Evolutionary conservation across 148 eudicot genomes (phyloP), one percentile per base, ranked within the genome.

Genomic region (Chenopodium formosanum): DNA sequence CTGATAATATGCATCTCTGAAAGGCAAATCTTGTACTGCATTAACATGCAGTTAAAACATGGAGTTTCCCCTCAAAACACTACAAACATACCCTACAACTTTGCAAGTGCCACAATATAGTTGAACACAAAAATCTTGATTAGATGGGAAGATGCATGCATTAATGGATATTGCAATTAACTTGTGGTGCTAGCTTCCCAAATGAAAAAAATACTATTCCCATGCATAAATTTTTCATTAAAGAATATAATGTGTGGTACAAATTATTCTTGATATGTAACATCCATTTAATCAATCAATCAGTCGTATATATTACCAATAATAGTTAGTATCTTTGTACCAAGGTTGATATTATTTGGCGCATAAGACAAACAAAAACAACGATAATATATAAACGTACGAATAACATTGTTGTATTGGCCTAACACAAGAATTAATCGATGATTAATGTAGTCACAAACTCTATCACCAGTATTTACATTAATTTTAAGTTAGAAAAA

Each of bases 241-340:
- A 17, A n/a, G n/a, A 32, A 64, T 46, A 23, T 68, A 47, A 65
- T 62, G 63, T 81, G 83, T 23, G 77, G 44, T 17, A 40, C 19
- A 60, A n/a, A 32, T 37, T 53, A 70, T 71, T 71, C 12, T 7
- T 20, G 17, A 16, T 17, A 0, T 34, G 70, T 65, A 27, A 31
- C 65, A 70, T 52, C 72, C 62, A 63, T 31, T 63, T n/a, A 80
- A 66, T 74, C 77, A 50, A 74, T 52, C 60, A 73, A 64, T 37
- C 44, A 37, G 7, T 37, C 0, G 11, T 14, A 20, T 14, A 20
- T 7, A 13, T 9, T 66, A 40, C 74, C 10, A 9, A 70, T 19
- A 9, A 13, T 2, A 44, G 9, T 23, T 32, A 11, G 7, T 37
- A 37, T 11, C 25, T 6, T 22, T 22, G 56, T 31, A 27, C 34